Evolutionary conservation across 1,284 basidiomycete genomes (phyloP), one percentile per base, ranked within the genome.

Genomic region (Fomes fomentarius): DNA sequence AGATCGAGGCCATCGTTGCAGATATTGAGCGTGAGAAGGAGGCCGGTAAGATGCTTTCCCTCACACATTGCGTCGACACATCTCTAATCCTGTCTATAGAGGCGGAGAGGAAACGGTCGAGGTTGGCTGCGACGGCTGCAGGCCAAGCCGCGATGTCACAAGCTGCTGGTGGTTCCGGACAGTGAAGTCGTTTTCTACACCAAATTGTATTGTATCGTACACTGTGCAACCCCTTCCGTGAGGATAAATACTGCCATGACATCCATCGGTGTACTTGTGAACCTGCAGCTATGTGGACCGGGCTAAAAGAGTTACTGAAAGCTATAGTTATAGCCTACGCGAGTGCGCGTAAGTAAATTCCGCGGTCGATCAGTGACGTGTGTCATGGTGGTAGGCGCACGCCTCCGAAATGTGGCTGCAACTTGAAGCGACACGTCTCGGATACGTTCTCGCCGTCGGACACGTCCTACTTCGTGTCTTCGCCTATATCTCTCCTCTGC

Each of bases 1-100:
- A 98, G 70, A 95, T 98, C 52, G 94, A 96, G 71, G 85, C 79
- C 0, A 95, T 97, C 60, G 96, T 98, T 1, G 75, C 84, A 41
- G 89, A 93, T 48, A 98, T 98, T 60, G 95, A 98, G 72, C 83
- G 87, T 57, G 96, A 98, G 77, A 98, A 97, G 77, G 96, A 97
- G 77, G 93, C 92, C 52, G 90, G 90, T 91, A 61, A 40, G 85
- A 77, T 35, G 30, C 25, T 38, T 12, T 53, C 17, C 9, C 35
- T 17, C 37, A 45, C 34, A 38, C 21, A 15, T 2, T 40, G 12
- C 30, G 12, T 3, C 34, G 22, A 9, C 5, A 40, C 24, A 3
- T 60, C 25, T 53, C 54, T 12, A 51, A 26, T 50, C 38, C 12
- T 24, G 11, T 39, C 50, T 61, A n/a, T 74, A 80, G 93, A 96